Evolutionary conservation across 768 basidiomycete species (phyloP), one percentile per base, ranked within the genome.

Genomic region (Aureoboletus auriporus): DNA sequence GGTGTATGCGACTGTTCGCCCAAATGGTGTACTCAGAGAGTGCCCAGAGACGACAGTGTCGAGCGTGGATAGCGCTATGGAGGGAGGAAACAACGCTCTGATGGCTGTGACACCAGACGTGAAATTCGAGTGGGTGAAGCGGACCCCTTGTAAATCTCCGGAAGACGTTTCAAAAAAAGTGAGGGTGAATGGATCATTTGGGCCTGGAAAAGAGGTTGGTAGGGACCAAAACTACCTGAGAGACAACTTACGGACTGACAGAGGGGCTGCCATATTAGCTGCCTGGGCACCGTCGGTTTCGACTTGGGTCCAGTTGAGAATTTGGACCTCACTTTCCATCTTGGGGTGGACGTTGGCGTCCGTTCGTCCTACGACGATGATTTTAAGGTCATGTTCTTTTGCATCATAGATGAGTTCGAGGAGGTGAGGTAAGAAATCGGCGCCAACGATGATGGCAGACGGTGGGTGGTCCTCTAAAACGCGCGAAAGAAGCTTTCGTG

Each of bases 21-120:
- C 93, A 41, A 84, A 89, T 0, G 91, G 80, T 1, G 83, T 83
- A 48, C 82, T 79, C 45, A 96, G 61, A 2, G 85, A 73, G 60
- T 89, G 80, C 3, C 79, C 78, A 23, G 89, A 93, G 10, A 86
- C 75, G 30, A 97, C 70, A 7, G 85, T 88, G 64, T 96, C 93
- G 44, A 86, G 65, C 6, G 83, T 69, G 5, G 86, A 80, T 36
- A 92, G 57, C 11, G 80, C 71, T 57, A 82, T 80, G 20, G 86
- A 78, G 9, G 82, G 71, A 3, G 93, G 92, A 56, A 95, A 80
- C 17, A 93, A 63, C 5, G 83, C 79, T 31, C 87, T 83, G 20
- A 82, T 71, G 4, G 86, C 87, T 0, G 90, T 82, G n/a, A 93
- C 85, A 30, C 90, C 93, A 4, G 93, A 89, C 3, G 91, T 94